Evolutionary conservation across 768 basidiomycete genomes (phyloP).

Genomic region (Leccinum subgranulosum): DNA sequence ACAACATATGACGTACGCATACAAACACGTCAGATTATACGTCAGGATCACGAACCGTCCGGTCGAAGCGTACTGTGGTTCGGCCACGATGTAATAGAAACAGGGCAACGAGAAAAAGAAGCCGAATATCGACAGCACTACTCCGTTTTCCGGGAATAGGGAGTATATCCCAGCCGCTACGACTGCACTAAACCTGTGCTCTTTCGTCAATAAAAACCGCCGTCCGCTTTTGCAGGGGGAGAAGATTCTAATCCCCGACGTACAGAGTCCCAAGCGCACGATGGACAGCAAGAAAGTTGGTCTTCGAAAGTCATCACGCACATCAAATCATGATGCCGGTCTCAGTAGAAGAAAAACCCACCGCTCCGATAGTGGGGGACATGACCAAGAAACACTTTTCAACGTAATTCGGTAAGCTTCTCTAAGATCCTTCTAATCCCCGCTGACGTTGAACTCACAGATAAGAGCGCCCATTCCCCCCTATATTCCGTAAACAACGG

Average conservation of each 20-base stretch:
- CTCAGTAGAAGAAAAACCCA: slow-evolving; percentile 33
- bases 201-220: slow-evolving; percentile 4
- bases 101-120: slow-evolving; percentile 91
- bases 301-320: slow-evolving; percentile 41
- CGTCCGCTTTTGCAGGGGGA: neutral
- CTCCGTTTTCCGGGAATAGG: slow-evolving; percentile 70
- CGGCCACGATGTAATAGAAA: slow-evolving; percentile 84
- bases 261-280: slow-evolving; percentile 85
- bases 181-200: slow-evolving; percentile 68
- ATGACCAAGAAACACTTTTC: slow-evolving; percentile 84
- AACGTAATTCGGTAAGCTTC: slow-evolving; percentile 5
- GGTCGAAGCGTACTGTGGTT: slow-evolving; percentile 71
- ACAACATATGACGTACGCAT: slow-evolving; percentile 41
- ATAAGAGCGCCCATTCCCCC: slow-evolving; percentile 96
- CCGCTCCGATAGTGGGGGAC: slow-evolving; percentile 84
- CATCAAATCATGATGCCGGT: slow-evolving; percentile 4
- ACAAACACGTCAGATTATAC: slow-evolving; percentile 84
- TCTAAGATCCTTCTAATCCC: slow-evolving; percentile 6
- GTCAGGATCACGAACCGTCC: slow-evolving; percentile 82
- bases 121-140: slow-evolving; percentile 77
- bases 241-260: slow-evolving; percentile 22
- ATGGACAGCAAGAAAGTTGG: slow-evolving; percentile 81
- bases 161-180: slow-evolving; percentile 73
- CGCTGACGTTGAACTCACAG: slow-evolving; percentile 45
- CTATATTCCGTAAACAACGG: slow-evolving; percentile 76